A percentile compares a stretch with the other conserved stretches of the same genome.
phyloP scores from a whole-genome alignment of 768 basidiomycete genomes.

The Tricholomella constricta region DNA sequence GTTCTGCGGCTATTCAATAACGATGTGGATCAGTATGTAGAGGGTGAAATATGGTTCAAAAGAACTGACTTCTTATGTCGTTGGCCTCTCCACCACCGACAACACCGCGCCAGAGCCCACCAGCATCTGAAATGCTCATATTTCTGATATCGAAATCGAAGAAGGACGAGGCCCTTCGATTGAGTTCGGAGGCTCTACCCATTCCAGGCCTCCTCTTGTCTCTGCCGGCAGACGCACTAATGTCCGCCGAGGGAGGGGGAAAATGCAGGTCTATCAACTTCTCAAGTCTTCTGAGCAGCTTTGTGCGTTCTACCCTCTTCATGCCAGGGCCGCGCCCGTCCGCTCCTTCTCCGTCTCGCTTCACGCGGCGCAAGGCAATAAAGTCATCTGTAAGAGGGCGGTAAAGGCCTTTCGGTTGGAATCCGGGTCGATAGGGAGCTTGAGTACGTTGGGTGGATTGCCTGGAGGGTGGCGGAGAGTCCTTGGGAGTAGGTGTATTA shows the following conservation, averaged over 20 bases:
- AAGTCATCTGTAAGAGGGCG: conserved; percentile 85
- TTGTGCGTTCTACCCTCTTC: conserved; percentile 75
- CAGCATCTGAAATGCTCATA: conserved; percentile 54
- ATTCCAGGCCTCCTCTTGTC: conserved; percentile 18
- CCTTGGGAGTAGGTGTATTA: neutral
- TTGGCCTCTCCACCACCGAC: conserved; percentile 50
- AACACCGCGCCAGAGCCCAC: conserved; percentile 71
- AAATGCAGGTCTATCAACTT: conserved; percentile 82
- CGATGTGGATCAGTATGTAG: neutral
- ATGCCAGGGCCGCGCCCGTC: conserved; percentile 26
- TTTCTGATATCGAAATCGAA: conserved; percentile 72
- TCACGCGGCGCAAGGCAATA: conserved; percentile 43
- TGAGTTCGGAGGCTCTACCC: conserved; percentile 17
- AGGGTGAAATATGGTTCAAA: conserved; percentile 6
- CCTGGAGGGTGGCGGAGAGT: neutral
- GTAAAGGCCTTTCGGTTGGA: conserved; percentile 89
- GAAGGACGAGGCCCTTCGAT: conserved; percentile 63
- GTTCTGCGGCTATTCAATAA: conserved; percentile 65
- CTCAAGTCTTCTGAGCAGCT: conserved; percentile 84
- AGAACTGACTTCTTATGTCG: conserved; percentile 63
- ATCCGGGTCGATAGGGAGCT: conserved; percentile 85
- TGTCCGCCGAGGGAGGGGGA: conserved; percentile 29
- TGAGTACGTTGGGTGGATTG: conserved; percentile 21
- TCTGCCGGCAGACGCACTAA: neutral
- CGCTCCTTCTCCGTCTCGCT: conserved; percentile 39